These are phyloP conservation scores for Gentiana straminea DNA, from an alignment of 257 asterid species.

Conservation along the genomic window DNA sequence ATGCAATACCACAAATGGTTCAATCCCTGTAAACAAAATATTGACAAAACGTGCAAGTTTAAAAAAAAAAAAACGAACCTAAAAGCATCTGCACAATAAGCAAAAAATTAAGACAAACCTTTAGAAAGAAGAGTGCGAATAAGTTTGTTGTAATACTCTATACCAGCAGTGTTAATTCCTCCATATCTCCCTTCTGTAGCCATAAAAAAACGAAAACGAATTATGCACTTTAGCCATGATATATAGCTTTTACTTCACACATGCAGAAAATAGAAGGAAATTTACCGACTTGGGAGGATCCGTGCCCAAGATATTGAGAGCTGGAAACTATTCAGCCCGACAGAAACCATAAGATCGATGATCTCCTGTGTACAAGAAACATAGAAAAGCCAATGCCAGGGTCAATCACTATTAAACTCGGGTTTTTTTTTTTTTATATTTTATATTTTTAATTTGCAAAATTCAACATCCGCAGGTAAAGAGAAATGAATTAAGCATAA, in stretches of 20 bases:
- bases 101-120: constrained; percentile 16
- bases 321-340: constrained; percentile 51
- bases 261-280: background rate
- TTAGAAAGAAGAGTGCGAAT: constrained; percentile 43
- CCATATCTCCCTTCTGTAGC: constrained; percentile 49
- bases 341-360: constrained; percentile 45
- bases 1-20: constrained; percentile 9
- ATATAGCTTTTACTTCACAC: no score
- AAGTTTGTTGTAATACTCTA: constrained; percentile 20
- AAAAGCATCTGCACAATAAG: background rate
- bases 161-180: constrained; percentile 25
- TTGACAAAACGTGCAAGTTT: background rate
- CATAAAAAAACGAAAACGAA: background rate
- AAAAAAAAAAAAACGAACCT: background rate
- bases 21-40: constrained; percentile 5
- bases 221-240: background rate
- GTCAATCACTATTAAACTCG: no score
- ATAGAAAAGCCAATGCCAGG: no score
- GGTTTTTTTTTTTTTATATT: no score
- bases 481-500: no score
- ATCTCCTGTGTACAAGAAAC: constrained; percentile 26
- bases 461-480: no score
- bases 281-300: constrained; percentile 49
- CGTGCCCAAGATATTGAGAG: constrained; percentile 68
- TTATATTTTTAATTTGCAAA: no score